These are phyloP conservation scores for Rhizopus delemar DNA, from an alignment of 371 early-diverging fungal species.

Conservation along the genomic window DNA sequence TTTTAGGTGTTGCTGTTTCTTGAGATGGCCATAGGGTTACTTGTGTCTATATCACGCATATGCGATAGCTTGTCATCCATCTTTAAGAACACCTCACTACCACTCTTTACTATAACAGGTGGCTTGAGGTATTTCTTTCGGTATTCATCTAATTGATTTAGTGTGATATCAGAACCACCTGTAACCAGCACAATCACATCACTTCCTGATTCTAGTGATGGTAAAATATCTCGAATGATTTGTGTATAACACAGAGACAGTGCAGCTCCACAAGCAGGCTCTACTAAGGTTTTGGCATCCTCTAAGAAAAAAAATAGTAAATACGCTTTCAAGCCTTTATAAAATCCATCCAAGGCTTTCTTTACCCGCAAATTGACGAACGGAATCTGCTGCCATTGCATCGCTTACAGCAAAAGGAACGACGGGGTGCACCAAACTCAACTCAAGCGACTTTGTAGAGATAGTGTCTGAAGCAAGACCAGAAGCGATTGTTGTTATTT, in stretches of 20 bases:
- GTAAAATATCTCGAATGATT: constrained; percentile 56
- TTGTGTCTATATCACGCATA: constrained; percentile 33
- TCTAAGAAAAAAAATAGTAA: constrained; percentile 28
- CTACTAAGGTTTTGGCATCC: constrained; percentile 58
- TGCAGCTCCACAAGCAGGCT: constrained; percentile 61
- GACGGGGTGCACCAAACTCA: constrained; percentile 62
- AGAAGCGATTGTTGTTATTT: constrained; percentile 57
- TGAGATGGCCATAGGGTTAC: constrained; percentile 34
- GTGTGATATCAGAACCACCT: constrained; percentile 61
- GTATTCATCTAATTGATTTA: constrained; percentile 52
- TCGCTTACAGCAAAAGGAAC: constrained; percentile 65
- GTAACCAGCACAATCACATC: constrained; percentile 62
- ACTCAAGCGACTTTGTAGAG: constrained; percentile 57
- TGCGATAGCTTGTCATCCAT: constrained; percentile 46
- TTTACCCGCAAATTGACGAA: constrained; percentile 57
- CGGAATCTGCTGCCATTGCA: constrained; percentile 61
- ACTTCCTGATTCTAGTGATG: constrained; percentile 49
- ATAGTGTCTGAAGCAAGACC: constrained; percentile 54
- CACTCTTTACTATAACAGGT: constrained; percentile 60
- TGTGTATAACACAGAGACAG: constrained; percentile 58
- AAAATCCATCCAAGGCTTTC: too few relatives aligned
- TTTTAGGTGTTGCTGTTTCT: constrained; percentile 10
- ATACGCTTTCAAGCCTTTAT: too few relatives aligned
- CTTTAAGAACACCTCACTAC: constrained; percentile 60
- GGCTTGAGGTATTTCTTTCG: constrained; percentile 51